A percentile compares a stretch with the other conserved stretches of the same genome.
phyloP scores from a whole-genome alignment of 495 filamentous ascomycete species.

The Hyaloscypha bicolor region DNA sequence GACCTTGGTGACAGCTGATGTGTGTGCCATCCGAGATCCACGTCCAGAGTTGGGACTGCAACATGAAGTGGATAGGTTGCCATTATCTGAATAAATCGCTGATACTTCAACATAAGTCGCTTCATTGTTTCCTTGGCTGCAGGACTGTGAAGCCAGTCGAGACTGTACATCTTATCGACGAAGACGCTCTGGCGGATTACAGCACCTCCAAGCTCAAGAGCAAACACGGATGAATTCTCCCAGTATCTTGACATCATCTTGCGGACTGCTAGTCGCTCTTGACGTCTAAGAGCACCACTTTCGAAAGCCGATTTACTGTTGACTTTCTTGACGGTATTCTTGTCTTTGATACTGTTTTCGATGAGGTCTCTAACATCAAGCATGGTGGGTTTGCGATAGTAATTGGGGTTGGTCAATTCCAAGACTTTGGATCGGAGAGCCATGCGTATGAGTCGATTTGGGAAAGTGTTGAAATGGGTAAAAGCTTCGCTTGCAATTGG shows the following conservation, averaged over 20 bases:
- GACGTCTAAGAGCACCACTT: slow-evolving; percentile 4
- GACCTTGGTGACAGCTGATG: slow-evolving; percentile 62
- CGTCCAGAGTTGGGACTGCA: slow-evolving; percentile 81
- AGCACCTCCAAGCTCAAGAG: slow-evolving; percentile 74
- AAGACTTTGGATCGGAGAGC: slow-evolving; percentile 42
- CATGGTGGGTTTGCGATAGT: slow-evolving; percentile 40
- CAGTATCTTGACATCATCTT: slow-evolving; percentile 82
- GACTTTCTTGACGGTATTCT: slow-evolving; percentile 18
- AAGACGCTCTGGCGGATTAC: slow-evolving; percentile 82
- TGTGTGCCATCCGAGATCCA: slow-evolving; percentile 86
- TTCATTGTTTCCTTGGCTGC: slow-evolving; percentile 63
- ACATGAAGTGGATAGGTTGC: slow-evolving; percentile 49
- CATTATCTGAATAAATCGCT: slow-evolving; percentile 71
- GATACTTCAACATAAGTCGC: slow-evolving; percentile 70
- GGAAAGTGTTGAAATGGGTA: slow-evolving; percentile 51
- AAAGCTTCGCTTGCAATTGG: not conserved
- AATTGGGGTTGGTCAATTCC: slow-evolving; percentile 28
- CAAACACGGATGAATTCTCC: slow-evolving; percentile 72
- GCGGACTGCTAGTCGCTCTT: slow-evolving; percentile 56
- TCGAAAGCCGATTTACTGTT: slow-evolving; percentile 18
- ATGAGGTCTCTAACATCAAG: slow-evolving; percentile 44
- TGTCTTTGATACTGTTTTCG: slow-evolving; percentile 42
- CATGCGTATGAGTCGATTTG: slow-evolving; percentile 58
- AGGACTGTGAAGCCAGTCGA: slow-evolving; percentile 77
- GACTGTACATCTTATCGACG: slow-evolving; percentile 78